Conservation (phyloP, 371 early-diverging fungal species). For the Cokeromyces recurvatus region DNA sequence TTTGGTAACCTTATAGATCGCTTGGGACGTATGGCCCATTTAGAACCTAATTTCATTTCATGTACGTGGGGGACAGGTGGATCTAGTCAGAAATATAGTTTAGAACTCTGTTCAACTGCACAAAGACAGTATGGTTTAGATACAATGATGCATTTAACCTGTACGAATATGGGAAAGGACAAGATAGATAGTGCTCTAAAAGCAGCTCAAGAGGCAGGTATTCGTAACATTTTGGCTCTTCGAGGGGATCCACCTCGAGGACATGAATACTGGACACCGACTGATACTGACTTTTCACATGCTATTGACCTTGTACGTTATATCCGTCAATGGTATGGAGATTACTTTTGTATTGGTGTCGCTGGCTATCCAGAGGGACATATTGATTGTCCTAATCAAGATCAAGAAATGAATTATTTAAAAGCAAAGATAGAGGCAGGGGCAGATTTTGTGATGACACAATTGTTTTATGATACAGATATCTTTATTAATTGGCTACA, state of each 20-base stretch:
- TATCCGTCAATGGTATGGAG: conserved; percentile 80
- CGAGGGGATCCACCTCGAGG: conserved; percentile 88
- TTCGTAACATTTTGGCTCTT: conserved; percentile 91
- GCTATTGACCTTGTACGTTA: conserved; percentile 91
- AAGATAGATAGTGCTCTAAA: conserved; percentile 79
- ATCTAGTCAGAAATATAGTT: conserved; percentile 79
- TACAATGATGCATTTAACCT: conserved; percentile 94
- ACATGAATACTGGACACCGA: conserved; percentile 76
- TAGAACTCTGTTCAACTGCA: conserved; percentile 78
- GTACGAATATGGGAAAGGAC: conserved; percentile 92
- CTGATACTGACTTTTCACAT: conserved; percentile 76
- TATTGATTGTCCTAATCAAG: conserved; percentile 60
- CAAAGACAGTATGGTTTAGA: conserved; percentile 85
- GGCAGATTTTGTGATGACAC: conserved; percentile 93
- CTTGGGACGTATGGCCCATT: conserved; percentile 80
- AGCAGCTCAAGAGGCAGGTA: conserved; percentile 83
- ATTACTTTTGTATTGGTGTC: conserved; percentile 94
- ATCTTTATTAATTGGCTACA: conserved; percentile 73
- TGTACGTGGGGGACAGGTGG: conserved; percentile 98
- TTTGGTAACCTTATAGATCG: conserved; percentile 89
- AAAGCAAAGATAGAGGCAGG: conserved; percentile 88
- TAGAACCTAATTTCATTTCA: conserved; percentile 86
- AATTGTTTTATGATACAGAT: conserved; percentile 86
- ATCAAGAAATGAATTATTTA: conserved; percentile 54
- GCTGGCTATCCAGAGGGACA: conserved; percentile 98